phyloP scores from a whole-genome alignment of 495 filamentous ascomycete genomes.

The Penicillium taxi region DNA sequence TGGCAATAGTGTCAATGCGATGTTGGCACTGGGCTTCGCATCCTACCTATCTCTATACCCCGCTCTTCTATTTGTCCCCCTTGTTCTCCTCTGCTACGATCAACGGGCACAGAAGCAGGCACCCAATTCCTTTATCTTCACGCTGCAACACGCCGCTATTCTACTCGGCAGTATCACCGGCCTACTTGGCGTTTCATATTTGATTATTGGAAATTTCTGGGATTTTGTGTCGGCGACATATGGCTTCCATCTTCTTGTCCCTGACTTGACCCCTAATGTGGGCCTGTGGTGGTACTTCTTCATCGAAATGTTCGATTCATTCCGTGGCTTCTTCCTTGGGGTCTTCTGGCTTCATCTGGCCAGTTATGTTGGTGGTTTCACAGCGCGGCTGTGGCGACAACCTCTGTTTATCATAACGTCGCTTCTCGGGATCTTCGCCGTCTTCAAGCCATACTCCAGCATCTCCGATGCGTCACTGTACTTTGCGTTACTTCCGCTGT shows the following conservation, averaged over 20 bases:
- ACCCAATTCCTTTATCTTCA: constrained; percentile 36
- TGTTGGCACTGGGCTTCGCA: constrained; percentile 78
- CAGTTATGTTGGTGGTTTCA: constrained; percentile 78
- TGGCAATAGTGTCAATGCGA: constrained; percentile 65
- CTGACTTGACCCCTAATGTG: constrained; percentile 89
- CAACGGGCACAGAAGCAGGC: constrained; percentile 28
- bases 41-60: constrained; percentile 91
- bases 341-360: constrained; percentile 96
- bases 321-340: constrained; percentile 91
- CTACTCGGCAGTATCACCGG: constrained; percentile 39
- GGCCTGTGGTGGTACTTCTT: constrained; percentile 99
- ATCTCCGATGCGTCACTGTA: constrained; percentile 81
- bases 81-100: constrained; percentile 78
- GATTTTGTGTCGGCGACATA: constrained; percentile 85
- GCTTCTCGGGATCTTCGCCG: constrained; percentile 75
- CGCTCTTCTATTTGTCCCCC: constrained; percentile 71
- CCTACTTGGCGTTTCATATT: constrained; percentile 62
- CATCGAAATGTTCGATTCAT: constrained; percentile 98
- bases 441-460: constrained; percentile 95
- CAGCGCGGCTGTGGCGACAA: constrained; percentile 69
- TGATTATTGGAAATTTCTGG: constrained; percentile 72
- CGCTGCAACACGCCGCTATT: constrained; percentile 40
- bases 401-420: constrained; percentile 78
- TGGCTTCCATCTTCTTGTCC: constrained; percentile 81
- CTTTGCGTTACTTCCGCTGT: constrained; percentile 75